Conservation (phyloP, 2,329 filamentous ascomycete genomes). For the Diaporthe destruens region DNA sequence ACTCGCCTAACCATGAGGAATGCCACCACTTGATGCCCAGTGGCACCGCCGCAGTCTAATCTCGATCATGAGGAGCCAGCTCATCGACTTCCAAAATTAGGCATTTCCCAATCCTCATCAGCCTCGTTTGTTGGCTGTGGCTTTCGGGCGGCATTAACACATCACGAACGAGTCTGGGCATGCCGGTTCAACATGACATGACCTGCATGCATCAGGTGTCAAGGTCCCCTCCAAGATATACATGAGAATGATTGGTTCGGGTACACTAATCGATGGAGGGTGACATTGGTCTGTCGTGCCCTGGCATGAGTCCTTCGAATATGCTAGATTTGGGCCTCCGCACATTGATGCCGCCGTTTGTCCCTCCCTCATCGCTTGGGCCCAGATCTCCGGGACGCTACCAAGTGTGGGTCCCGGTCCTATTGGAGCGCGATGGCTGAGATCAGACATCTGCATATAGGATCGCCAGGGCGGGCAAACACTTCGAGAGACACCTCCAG, state of each 20-base stretch:
- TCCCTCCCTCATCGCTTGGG: slow-evolving; percentile 13
- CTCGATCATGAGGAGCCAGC: slow-evolving; percentile 27
- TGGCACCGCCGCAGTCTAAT: slow-evolving; percentile 8
- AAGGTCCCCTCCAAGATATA: not conserved
- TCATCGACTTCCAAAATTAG: slow-evolving; percentile 6
- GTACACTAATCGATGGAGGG: slow-evolving; percentile 36
- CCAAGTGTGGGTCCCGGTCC: slow-evolving; percentile 6
- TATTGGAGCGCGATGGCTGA: slow-evolving; percentile 7
- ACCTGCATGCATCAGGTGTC: slow-evolving; percentile 31
- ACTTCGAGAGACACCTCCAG: slow-evolving; percentile 1
- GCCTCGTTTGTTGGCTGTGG: not conserved
- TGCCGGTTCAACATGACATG: slow-evolving; percentile 5
- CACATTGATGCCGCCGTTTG: slow-evolving; percentile 7
- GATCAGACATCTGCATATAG: slow-evolving; percentile 18
- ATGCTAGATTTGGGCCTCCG: slow-evolving; percentile 16
- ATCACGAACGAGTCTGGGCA: not conserved
- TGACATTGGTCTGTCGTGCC: slow-evolving; percentile 33
- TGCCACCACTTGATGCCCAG: not conserved
- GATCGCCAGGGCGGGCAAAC: slow-evolving; percentile 35
- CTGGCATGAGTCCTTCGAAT: slow-evolving; percentile 27
- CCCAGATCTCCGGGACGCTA: slow-evolving; percentile 20
- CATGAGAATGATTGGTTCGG: not conserved
- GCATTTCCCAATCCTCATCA: not conserved
- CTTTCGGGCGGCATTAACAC: slow-evolving; percentile 10
- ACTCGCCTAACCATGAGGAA: not conserved